phyloP scores from a whole-genome alignment of 345 rosid species.

The Gossypium herbaceum region DNA sequence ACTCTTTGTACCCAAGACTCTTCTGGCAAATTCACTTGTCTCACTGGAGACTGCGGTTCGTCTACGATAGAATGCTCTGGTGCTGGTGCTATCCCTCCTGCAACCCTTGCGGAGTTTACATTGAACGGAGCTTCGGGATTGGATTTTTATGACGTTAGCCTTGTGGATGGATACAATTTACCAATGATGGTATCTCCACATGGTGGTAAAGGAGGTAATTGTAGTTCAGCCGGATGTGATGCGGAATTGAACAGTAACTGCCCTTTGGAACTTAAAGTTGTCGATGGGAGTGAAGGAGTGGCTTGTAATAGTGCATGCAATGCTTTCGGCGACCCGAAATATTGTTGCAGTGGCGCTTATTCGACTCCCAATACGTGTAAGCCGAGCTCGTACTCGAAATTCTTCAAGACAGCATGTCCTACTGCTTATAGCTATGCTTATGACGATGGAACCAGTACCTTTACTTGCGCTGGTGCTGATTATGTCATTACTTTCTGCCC shows the following conservation, averaged over 20 bases:
- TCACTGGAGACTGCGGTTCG: conserved; percentile 60
- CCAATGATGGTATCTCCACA: conserved; percentile 50
- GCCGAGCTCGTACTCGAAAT: conserved; percentile 44
- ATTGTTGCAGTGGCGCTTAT: conserved; percentile 61
- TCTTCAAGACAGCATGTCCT: conserved; percentile 50
- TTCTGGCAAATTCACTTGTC: conserved; percentile 52
- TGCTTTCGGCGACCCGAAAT: conserved; percentile 48
- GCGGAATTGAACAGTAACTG: conserved; percentile 52
- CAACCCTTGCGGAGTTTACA: conserved; percentile 56
- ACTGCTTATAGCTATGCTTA: conserved; percentile 43
- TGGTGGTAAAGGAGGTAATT: conserved; percentile 43
- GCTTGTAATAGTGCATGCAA: conserved; percentile 68
- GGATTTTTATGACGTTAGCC: conserved; percentile 67
- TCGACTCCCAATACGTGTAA: conserved; percentile 51
- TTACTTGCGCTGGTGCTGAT: conserved; percentile 34
- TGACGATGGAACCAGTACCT: conserved; percentile 41
- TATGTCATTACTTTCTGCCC: conserved; percentile 37
- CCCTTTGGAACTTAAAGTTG: conserved; percentile 46
- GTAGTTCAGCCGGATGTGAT: conserved; percentile 45
- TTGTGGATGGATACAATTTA: conserved; percentile 75
- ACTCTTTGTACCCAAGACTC: conserved; percentile 50
- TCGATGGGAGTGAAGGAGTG: conserved; percentile 27
- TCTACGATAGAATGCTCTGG: conserved; percentile 48
- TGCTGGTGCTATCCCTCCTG: conserved; percentile 50
- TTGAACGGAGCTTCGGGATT: conserved; percentile 43